Evolutionary conservation across 139 green algal species (phyloP).

Genomic region (Pleodorina starrii): DNA sequence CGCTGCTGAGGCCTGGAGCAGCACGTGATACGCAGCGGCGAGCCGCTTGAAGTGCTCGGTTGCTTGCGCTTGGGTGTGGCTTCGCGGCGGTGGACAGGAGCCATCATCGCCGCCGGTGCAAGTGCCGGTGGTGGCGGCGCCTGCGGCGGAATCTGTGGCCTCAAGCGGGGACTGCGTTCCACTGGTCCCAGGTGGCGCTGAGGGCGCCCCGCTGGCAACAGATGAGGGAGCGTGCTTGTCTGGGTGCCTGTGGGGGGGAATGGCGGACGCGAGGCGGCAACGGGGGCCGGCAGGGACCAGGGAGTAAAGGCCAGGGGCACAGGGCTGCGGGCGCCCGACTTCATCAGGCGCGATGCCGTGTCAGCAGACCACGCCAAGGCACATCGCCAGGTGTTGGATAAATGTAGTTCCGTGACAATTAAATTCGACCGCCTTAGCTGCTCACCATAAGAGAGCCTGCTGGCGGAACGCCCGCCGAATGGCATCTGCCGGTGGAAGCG

Average conservation of each 20-base stretch:
- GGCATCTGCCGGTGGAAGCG: background rate
- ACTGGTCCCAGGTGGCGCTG: background rate
- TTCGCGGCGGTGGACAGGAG: background rate
- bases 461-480: conserved; percentile 21
- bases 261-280: no score
- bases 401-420: background rate
- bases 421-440: background rate
- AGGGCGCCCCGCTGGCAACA: background rate
- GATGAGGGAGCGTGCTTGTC: background rate
- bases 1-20: background rate
- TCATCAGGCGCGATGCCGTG: background rate
- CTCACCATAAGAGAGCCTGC: conserved; percentile 23
- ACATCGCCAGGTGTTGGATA: background rate
- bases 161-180: background rate
- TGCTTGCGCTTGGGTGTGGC: background rate
- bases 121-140: no score
- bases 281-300: background rate
- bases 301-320: background rate
- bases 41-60: conserved; percentile 36
- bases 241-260: conserved; percentile 9
- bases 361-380: background rate
- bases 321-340: background rate
- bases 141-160: background rate
- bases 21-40: conserved; percentile 8
- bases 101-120: background rate